phyloP scores from a whole-genome alignment of 2,329 filamentous ascomycete genomes.

The Mollisia scopiformis region DNA sequence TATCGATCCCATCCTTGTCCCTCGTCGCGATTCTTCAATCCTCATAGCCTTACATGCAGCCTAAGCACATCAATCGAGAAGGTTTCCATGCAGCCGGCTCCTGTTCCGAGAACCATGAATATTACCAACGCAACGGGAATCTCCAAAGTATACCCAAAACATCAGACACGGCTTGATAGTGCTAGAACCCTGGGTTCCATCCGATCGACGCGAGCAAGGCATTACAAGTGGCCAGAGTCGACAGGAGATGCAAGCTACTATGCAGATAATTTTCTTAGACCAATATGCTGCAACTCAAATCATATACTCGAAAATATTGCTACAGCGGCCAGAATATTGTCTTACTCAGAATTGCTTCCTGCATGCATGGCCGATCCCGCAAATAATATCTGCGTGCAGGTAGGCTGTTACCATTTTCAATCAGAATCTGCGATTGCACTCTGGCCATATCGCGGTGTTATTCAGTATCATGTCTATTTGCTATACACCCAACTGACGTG shows the following conservation, averaged over 20 bases:
- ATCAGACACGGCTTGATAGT: background rate
- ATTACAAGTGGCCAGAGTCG: background rate
- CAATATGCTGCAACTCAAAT: background rate
- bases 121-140: background rate
- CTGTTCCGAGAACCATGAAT: background rate
- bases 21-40: too few relatives aligned
- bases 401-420: background rate
- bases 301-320: background rate
- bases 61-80: too few relatives aligned
- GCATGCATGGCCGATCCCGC: background rate
- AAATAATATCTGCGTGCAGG: background rate
- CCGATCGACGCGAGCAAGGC: background rate
- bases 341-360: background rate
- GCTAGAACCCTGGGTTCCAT: background rate
- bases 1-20: too few relatives aligned
- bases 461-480: background rate
- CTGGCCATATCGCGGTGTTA: background rate
- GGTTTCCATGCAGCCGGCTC: background rate
- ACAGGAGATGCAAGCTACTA: background rate
- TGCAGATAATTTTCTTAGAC: background rate
- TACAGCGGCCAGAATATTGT: background rate
- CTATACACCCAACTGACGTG: background rate
- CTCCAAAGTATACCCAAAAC: background rate
- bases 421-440: background rate
- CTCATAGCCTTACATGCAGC: background rate